Evolutionary conservation across 768 basidiomycete species (phyloP), one percentile per base, ranked within the genome.

Genomic region (Boletales sp.): DNA sequence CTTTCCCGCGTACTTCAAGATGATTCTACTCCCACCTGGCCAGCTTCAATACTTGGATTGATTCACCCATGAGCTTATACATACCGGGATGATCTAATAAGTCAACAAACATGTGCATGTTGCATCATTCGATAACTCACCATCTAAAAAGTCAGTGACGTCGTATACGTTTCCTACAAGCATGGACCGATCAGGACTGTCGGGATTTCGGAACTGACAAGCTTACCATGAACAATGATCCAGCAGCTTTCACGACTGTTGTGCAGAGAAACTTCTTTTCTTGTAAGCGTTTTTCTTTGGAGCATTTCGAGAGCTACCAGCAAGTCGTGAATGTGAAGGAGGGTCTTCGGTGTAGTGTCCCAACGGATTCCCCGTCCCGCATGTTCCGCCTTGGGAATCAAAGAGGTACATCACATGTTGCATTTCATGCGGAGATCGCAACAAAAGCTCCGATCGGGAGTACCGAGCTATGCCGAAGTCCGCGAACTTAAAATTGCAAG

Each of bases 1-100:
- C 63, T 85, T 87, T 21, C 94, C 94, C 3, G 88, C 91, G 57
- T 93, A 90, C 64, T 90, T 90, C 47, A 94, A 65, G 42, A 94
- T 86, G 58, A 94, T 90, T 62, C 81, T 86, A 62, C 83, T 83
- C 8, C 92, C 93, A 31, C 92, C 90, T 79, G 57, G 42, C 32
- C 45, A 47, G 8, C 5, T 36, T 7, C 10, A 36, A 45, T 45
- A 48, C 32, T 61, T 39, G 32, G 42, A 41, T 44, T 5, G 29
- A 15, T 29, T 4, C 8, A 32, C 0, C 7, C 13, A 11, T 21
- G 12, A 9, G n/a, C 39, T 37, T n/a, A 6, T 42, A 52, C 72
- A 43, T 58, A 77, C 83, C 84, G 37, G 85, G 86, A 62, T 87
- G 85, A 44, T 87, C 84, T 84, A 43, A 52, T 29, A 15, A 14